Base-by-base conservation (phyloP, 768 basidiomycete genomes). In the Xerocomellus chrysenteron region DNA sequence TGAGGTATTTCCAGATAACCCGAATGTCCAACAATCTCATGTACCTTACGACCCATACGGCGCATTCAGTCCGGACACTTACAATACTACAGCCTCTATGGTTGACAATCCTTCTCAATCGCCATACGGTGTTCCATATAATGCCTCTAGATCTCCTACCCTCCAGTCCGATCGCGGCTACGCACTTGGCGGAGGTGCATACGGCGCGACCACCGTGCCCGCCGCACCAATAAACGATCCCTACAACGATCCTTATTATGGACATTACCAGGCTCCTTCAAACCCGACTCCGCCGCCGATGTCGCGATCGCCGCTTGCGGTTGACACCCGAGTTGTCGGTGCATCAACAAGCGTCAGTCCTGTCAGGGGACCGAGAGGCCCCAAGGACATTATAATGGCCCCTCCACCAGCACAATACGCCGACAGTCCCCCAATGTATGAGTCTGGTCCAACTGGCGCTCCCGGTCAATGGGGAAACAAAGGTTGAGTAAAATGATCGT, bases 371-470 rank as follows among this genome's bases (percentile, higher is more conserved):
- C 79, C 81, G 3, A 68, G 75, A 58, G 61, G 73, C 10, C 76
- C 72, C 16, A 73, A 74, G 36, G 65, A 61, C 44, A 58, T 59
- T 4, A 52, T 64, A 11, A 65, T 65, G 61, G 54, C 65, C 8
- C 70, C 71, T 53, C 64, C 68, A 46, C 24, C 56, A 14, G 17
- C n/a, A 33, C 52, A 50, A 32, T 73, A 77, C 47, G 72, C 80
- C 16, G 88, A 90, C 17, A 77, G 73, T 36, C 89, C 89, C 14
- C 88, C 89, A 30, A 76, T 72, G 50, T 91, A 91, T 65, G 88
- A 90, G 28, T 74, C 76, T 16, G 82, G 81, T 19, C 66, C 74
- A 26, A 73, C 81, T 21, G 75, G 75, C 53, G 63, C 77, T 30
- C 73, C 79, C 44, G 83, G 82, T 21, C 76, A 77, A 50, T 86